Conservation (phyloP, 805 yeast genomes). For the Saccharomycopsis guyanensis region DNA sequence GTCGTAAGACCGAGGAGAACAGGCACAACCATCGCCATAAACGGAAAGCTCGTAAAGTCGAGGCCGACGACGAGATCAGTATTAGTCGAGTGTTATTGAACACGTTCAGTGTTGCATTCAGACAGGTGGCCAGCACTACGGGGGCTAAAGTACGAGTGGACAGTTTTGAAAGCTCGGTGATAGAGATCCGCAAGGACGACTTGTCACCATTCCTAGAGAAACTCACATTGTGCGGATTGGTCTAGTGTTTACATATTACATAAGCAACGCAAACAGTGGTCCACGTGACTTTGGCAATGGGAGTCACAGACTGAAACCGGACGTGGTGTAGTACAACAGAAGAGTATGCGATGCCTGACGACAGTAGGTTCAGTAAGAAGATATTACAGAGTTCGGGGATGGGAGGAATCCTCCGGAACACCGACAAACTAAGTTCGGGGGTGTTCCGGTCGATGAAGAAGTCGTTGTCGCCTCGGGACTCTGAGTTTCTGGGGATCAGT, state of each 20-base stretch:
- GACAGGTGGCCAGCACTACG: slow-evolving; percentile 72
- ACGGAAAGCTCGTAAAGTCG: slow-evolving; percentile 23
- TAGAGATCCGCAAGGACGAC: slow-evolving; percentile 85
- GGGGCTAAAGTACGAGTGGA: slow-evolving; percentile 89
- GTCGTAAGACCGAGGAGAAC: slow-evolving; percentile 25
- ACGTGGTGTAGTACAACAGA: no score
- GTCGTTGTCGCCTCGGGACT: neutral
- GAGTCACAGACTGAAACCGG: no score
- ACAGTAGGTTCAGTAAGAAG: no score
- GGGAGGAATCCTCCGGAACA: no score
- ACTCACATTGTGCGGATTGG: slow-evolving; percentile 64
- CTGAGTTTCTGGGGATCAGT: neutral
- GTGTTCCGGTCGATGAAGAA: neutral
- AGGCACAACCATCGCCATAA: slow-evolving; percentile 22
- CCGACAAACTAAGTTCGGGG: no score
- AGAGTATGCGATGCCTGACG: no score
- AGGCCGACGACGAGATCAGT: slow-evolving; percentile 25
- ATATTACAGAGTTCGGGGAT: no score
- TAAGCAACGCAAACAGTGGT: neutral
- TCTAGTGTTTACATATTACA: slow-evolving; percentile 23
- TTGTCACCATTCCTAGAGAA: slow-evolving; percentile 80
- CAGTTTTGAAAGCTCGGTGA: slow-evolving; percentile 89
- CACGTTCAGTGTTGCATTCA: slow-evolving; percentile 87
- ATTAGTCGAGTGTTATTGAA: slow-evolving; percentile 48
- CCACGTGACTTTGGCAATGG: no score